Evolutionary conservation across 2,329 filamentous ascomycete genomes (phyloP).

Genomic region (Botrytis elliptica): DNA sequence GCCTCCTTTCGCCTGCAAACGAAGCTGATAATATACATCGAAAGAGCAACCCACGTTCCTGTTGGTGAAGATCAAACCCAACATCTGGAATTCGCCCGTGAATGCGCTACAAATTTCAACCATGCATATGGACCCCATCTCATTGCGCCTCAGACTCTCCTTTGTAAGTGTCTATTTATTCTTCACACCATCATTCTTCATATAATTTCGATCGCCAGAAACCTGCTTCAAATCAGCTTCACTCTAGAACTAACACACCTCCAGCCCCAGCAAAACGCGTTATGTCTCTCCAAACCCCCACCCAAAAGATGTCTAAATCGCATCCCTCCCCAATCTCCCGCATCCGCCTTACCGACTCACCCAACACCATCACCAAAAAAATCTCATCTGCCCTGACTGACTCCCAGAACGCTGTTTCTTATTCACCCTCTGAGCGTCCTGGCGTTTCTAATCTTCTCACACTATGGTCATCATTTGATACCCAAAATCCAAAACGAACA

Average conservation of each 20-base stretch:
- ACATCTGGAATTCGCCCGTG: conserved; percentile 88
- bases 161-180: conserved; percentile 52
- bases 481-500: conserved; percentile 39
- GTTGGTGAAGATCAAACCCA: conserved; percentile 95
- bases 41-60: conserved; percentile 84
- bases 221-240: not conserved
- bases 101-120: conserved; percentile 87
- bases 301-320: conserved; percentile 93
- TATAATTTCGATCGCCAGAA: not conserved
- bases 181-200: not conserved
- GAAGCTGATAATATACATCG: not conserved
- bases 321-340: conserved; percentile 68
- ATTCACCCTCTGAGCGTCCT: conserved; percentile 67
- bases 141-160: conserved; percentile 65
- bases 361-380: conserved; percentile 64
- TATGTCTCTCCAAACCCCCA: conserved; percentile 82
- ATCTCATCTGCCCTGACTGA: conserved; percentile 77
- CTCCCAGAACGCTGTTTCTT: conserved; percentile 62
- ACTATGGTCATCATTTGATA: conserved; percentile 70
- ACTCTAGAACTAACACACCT: not conserved
- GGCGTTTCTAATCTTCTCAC: conserved; percentile 87
- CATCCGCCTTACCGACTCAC: conserved; percentile 76
- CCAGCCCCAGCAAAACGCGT: conserved; percentile 68
- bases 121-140: conserved; percentile 64
- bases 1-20: not conserved